Base-by-base conservation (phyloP, 164 flowering plant species). In the Magnolia sinica region DNA sequence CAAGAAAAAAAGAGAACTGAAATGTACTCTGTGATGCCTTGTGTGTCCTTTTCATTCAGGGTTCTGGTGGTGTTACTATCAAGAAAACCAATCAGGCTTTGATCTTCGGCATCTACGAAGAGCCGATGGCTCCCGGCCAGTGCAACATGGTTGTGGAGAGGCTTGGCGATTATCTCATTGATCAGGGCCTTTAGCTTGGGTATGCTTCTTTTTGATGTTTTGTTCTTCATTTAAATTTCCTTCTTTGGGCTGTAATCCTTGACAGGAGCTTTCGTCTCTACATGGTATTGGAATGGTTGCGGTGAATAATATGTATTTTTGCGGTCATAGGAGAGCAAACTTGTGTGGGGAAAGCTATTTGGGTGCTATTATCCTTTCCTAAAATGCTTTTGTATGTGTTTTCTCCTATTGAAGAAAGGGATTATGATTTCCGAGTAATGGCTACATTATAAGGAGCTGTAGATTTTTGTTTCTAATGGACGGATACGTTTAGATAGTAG, bases 101-200 rank as follows among this genome's bases (percentile, higher is more conserved):
- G 80, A 58, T 78, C 55, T 67, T 78, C n/a, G 80, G 80, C 72
- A 73, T 78, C 66, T 78, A 78, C 45, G 80, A 78, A 14, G 80
- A 78, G 69, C 80, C 80, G 4, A 9, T 78, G 76, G 73, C 76
- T 22, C 73, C 76, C 1, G 73, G 80, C 19, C 80, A 78, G 68
- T 78, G 80, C 76, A 78, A 73, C 76, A 78, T 78, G 80, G 59
- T 78, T n/a, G 80, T 78, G 3, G 80, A 78, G 76, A 73, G 76
- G 76, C 80, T 78, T 67, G 80, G 80, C n/a, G 80, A 78, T 69
- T 78, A 78, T 51, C 80, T 78, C 49, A 73, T 68, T 49, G 80
- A 78, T 19, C 80, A 78, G 73, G 80, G 73, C 23, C 63, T 78
- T 55, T 78, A 78, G 80, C 18, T 78, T 45, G 31, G 59, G 77